Evolutionary conservation across 1,284 basidiomycete species (phyloP).

Genomic region (Salmacisia buchloeana): DNA sequence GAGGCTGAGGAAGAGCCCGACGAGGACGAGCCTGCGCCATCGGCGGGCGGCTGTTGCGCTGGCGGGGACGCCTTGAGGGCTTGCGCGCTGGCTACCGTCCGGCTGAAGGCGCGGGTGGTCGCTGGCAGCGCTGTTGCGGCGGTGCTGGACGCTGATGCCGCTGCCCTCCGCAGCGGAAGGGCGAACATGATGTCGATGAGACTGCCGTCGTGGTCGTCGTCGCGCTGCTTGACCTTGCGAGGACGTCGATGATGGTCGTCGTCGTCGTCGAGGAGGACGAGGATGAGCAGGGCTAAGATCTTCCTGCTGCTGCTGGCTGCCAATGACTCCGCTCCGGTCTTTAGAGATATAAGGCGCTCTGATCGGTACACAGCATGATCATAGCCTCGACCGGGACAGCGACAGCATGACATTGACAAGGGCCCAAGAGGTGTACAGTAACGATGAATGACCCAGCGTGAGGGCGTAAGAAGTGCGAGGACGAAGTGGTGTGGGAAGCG

Average conservation of each 20-base stretch:
- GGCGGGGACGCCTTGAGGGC: not conserved
- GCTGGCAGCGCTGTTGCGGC: not conserved
- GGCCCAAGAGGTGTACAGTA: not conserved
- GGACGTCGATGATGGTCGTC: too few species aligned
- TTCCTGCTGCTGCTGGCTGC: too few species aligned
- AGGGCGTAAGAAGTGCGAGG: not conserved
- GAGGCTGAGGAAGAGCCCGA: not conserved
- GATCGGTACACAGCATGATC: too few species aligned
- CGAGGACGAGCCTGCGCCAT: not conserved
- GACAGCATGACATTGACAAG: not conserved
- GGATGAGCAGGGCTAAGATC: too few species aligned
- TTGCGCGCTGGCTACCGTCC: not conserved
- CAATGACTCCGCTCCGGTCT: too few species aligned
- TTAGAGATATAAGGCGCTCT: too few species aligned
- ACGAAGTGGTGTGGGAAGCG: not conserved
- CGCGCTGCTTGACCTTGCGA: too few species aligned
- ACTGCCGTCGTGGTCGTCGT: too few species aligned
- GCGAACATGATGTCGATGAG: not conserved
- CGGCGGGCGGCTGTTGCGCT: not conserved
- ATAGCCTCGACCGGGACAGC: too few species aligned
- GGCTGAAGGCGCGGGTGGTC: not conserved
- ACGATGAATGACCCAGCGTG: not conserved
- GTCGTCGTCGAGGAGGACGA: too few species aligned
- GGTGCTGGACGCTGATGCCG: not conserved
- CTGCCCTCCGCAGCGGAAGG: constrained; percentile 1